phyloP scores from a whole-genome alignment of 2,329 filamentous ascomycete species.

The Colletotrichum godetiae region DNA sequence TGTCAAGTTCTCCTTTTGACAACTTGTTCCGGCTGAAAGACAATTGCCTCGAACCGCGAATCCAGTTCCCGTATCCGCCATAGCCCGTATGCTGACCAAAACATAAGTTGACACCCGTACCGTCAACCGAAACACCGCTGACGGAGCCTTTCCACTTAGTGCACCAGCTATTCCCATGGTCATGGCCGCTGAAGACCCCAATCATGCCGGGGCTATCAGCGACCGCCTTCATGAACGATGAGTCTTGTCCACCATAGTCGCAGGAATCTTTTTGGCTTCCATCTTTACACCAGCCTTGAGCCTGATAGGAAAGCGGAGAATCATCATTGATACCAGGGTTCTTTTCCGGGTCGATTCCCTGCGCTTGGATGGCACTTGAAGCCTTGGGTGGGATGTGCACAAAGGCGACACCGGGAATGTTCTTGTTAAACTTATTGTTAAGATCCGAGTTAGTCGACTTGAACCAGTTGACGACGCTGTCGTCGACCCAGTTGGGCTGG shows the following conservation, averaged over 20 bases:
- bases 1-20: constrained; percentile 57
- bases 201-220: constrained; percentile 64
- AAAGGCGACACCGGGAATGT: constrained; percentile 59
- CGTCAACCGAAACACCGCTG: constrained; percentile 48
- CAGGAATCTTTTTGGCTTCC: constrained; percentile 51
- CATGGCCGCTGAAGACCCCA: constrained; percentile 72
- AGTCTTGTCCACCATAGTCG: constrained; percentile 62
- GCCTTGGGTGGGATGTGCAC: constrained; percentile 61
- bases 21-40: constrained; percentile 56
- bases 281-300: constrained; percentile 56
- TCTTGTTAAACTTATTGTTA: constrained; percentile 43
- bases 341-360: constrained; percentile 48
- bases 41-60: constrained; percentile 69
- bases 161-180: constrained; percentile 73
- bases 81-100: constrained; percentile 77
- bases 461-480: constrained; percentile 59
- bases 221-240: constrained; percentile 72
- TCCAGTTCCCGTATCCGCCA: constrained; percentile 75
- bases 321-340: constrained; percentile 60
- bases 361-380: constrained; percentile 51
- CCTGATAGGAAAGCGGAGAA: constrained; percentile 53
- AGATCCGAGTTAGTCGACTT: constrained; percentile 45
- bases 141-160: constrained; percentile 57
- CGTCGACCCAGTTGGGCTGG: constrained; percentile 58
- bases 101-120: constrained; percentile 60